These are phyloP conservation scores for Microascus cirrosus DNA, from an alignment of 2,329 filamentous ascomycete genomes.

Conservation along the genomic window DNA sequence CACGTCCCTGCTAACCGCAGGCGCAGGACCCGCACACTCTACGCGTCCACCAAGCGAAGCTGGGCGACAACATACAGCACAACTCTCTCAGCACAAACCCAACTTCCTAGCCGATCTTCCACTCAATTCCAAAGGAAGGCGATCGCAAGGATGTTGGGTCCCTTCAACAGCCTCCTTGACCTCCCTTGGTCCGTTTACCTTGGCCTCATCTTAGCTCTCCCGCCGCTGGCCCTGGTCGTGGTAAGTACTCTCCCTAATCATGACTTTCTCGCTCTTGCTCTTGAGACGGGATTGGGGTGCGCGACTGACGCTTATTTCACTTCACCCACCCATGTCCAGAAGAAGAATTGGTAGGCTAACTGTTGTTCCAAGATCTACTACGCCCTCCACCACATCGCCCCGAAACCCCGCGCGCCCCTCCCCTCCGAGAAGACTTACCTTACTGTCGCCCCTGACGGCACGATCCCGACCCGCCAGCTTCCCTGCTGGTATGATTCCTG, in stretches of 20 bases:
- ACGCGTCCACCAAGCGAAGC: too few species aligned
- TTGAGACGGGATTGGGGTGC: too few species aligned
- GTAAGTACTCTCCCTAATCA: not conserved
- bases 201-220: not conserved
- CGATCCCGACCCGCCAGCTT: conserved; percentile 33
- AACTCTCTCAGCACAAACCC: not conserved
- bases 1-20: too few species aligned
- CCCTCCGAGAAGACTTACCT: conserved; percentile 78
- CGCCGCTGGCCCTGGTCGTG: not conserved
- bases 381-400: conserved; percentile 64
- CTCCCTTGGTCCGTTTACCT: conserved; percentile 2
- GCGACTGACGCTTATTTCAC: too few species aligned
- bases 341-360: not conserved
- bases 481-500: conserved; percentile 83
- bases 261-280: not conserved
- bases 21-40: too few species aligned
- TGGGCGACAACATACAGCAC: not conserved
- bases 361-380: conserved; percentile 12
- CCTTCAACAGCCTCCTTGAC: not conserved
- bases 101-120: not conserved
- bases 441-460: conserved; percentile 55
- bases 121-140: not conserved
- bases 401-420: conserved; percentile 62
- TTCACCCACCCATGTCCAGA: too few species aligned
- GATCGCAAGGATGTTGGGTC: not conserved